Evolutionary conservation across 768 basidiomycete species (phyloP).

Genomic region (Mycena leptocephala): DNA sequence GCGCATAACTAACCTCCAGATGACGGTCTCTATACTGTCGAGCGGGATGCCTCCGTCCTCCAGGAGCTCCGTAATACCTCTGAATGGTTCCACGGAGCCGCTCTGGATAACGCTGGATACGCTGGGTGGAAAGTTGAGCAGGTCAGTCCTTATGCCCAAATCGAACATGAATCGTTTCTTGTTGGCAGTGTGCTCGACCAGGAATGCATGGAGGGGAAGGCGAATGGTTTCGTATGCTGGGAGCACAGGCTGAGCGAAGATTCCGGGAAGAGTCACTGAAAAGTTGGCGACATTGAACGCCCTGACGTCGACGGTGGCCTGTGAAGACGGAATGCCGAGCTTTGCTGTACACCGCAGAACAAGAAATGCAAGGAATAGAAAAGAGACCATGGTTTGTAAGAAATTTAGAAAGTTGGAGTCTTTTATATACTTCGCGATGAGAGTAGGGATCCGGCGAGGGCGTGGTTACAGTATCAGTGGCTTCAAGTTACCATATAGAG

Average conservation of each 20-base stretch:
- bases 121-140: conserved; percentile 22
- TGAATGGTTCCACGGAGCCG: conserved; percentile 21
- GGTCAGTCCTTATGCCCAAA: conserved; percentile 24
- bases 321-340: conserved; percentile 9
- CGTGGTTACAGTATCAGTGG: too few relatives aligned
- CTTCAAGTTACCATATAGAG: too few relatives aligned
- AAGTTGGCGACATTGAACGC: conserved; percentile 33
- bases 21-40: conserved; percentile 28
- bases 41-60: conserved; percentile 29
- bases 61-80: conserved; percentile 31
- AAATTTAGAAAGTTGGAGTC: too few relatives aligned
- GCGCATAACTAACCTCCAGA: conserved; percentile 22
- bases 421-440: too few relatives aligned
- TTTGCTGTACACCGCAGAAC: background rate
- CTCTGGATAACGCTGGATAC: conserved; percentile 8
- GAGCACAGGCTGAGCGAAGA: conserved; percentile 21
- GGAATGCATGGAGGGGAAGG: conserved; percentile 23
- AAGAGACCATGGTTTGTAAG: background rate
- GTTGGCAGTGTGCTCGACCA: conserved; percentile 26
- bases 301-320: conserved; percentile 22
- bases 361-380: conserved; percentile 6
- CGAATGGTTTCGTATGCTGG: conserved; percentile 13
- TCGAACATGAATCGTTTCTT: conserved; percentile 31
- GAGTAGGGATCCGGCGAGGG: too few relatives aligned
- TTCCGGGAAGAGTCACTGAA: background rate